Base-by-base conservation (phyloP, 371 early-diverging fungal species). In the Syncephalis fuscata region DNA sequence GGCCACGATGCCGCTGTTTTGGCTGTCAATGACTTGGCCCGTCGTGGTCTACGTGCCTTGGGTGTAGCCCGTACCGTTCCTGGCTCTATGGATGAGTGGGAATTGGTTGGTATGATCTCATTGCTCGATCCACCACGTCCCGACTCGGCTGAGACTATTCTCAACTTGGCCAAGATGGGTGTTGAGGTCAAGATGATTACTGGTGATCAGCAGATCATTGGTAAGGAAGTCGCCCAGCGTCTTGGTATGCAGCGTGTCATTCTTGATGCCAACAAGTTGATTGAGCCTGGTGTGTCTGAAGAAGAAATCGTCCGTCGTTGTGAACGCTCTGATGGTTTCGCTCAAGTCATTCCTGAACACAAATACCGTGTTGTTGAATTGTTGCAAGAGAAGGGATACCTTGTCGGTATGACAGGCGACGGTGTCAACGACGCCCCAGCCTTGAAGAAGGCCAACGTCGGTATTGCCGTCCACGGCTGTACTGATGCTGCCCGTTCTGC, bases 351-450 rank as follows among this genome's bases (percentile, higher is more conserved):
- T 45, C 63, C 96, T 19, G 91, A 92, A 64, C 87, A 89, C 73
- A 92, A 92, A 74, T 76, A 83, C 54, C 83, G 82, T 60, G 86
- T 93, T 63, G 88, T 95, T 27, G 78, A 80, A 56, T 82, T 85
- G 42, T 71, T 93, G 50, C 88, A 92, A 65, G 70, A 73, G 48
- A 65, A 70, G 53, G 80, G 79, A 8, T 73, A 81, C 55, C 71
- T 82, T 64, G 85, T 82, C 44, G 82, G 78, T 46, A 88, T 89
- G 87, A 87, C 88, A 39, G 96, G 96, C 54, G 92, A 92, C 64
- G 92, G 93, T 70, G 88, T 89, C 49, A 92, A 92, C 67, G 97
- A 96, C 65, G 87, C 90, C 11, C 90, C 88, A 19, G 92, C 97
- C 40, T 81, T 96, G 56, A 73, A 75, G 59, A 78, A 78, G 69